A percentile compares a stretch with the other conserved stretches of the same genome.
Conservation (phyloP, 768 basidiomycete genomes). For the Suillus lakei region DNA sequence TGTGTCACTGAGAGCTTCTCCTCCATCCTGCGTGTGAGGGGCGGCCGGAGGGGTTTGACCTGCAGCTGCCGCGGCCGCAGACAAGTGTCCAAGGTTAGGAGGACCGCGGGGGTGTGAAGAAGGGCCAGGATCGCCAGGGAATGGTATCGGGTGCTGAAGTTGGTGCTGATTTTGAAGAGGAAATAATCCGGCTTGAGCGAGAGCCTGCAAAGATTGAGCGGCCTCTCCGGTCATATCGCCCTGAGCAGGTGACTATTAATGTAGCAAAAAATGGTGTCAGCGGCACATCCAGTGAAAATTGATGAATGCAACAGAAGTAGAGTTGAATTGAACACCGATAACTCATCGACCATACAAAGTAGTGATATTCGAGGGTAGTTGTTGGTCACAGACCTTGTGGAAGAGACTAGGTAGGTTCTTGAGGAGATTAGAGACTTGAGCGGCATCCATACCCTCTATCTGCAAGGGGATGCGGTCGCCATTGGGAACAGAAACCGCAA, state of each 20-base stretch:
- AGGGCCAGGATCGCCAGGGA: conserved; percentile 63
- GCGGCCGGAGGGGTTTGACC: conserved; percentile 43
- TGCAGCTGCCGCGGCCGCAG: conserved; percentile 47
- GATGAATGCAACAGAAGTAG: conserved; percentile 4
- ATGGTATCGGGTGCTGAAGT: conserved; percentile 28
- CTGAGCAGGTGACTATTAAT: conserved; percentile 45
- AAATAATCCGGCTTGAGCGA: conserved; percentile 49
- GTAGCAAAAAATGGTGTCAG: conserved; percentile 5
- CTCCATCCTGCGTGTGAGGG: conserved; percentile 20
- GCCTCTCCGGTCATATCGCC: conserved; percentile 65
- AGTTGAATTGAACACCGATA: conserved; percentile 13
- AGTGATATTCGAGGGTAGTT: conserved; percentile 8
- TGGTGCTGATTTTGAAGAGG: conserved; percentile 36
- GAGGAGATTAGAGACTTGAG: conserved; percentile 63
- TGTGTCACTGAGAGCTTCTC: conserved; percentile 30
- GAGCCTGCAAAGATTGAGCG: conserved; percentile 59
- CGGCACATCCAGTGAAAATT: not conserved
- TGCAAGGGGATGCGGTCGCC: conserved; percentile 16
- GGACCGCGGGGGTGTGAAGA: conserved; percentile 74
- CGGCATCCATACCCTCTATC: conserved; percentile 45
- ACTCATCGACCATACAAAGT: not conserved
- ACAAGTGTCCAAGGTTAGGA: conserved; percentile 64
- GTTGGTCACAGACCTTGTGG: conserved; percentile 51
- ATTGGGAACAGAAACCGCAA: conserved; percentile 14
- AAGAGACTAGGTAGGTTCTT: conserved; percentile 59